Evolutionary conservation across 306 rosid species (phyloP), one percentile per base, ranked within the genome.

Genomic region (Cajanus cajan): DNA sequence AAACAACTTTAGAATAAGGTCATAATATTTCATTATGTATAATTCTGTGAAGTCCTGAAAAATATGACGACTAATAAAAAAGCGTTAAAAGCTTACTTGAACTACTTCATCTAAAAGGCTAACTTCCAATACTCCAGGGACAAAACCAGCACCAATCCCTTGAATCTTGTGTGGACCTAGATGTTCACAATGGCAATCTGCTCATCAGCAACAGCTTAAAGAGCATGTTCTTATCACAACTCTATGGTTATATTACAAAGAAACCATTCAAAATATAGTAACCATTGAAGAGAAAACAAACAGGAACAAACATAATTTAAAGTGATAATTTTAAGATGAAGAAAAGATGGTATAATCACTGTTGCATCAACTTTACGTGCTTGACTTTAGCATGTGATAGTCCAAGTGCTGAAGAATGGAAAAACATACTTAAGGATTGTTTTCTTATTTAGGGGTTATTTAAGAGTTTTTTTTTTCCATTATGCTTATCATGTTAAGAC

Each of bases 121-220:
- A 64, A 88, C 87, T 7, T 90, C 95, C 83, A 90, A 80, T 72
- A 90, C 92, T 9, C 87, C 88, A 5, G 88, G 92, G 31, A 88
- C 19, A 73, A 90, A 90, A 48, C 92, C 94, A 73, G 90, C 92
- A 22, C 95, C 95, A 67, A 90, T 90, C 80, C 95, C 95, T 83
- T 90, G 89, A 85, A 90, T 90, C 82, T 87, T 90, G 78, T 90
- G 95, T 14, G 92, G 89, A 70, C 95, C 95, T 90, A 54, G 21
- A 73, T 71, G 79, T 58, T 67, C 44, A 51, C 66, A 59, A 66
- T n/a, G 64, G 59, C 22, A 33, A 78, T 51, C 25, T 45, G 4
- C 18, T 45, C 8, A 16, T 76, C 69, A 79, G 61, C 28, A 83
- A 21, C 63, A 19, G 34, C 28, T 34, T 73, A n/a, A 66, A 45